phyloP scores from a whole-genome alignment of 148 eudicot species.

The Rhododendron henanense region DNA sequence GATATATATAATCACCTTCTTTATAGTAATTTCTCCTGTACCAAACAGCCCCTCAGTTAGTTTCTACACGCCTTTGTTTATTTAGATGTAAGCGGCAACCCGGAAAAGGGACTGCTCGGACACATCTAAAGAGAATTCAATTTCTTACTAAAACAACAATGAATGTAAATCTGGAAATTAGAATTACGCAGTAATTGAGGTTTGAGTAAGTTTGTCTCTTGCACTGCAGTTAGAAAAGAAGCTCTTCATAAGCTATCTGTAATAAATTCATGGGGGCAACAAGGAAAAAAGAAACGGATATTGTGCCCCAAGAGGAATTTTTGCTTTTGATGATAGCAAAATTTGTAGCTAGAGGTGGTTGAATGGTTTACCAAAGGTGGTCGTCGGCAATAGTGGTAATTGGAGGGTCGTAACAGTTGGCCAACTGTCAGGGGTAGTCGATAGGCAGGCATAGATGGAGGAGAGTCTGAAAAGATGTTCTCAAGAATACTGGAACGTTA shows the following conservation, averaged over 20 bases:
- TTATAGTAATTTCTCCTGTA: slow-evolving; percentile 83
- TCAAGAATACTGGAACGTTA: no score
- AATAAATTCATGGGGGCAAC: background rate
- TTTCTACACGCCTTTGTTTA: background rate
- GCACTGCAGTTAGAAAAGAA: background rate
- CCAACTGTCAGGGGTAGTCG: no score
- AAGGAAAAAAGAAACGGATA: background rate
- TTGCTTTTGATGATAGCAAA: background rate
- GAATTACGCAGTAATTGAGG: background rate
- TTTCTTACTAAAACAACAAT: background rate
- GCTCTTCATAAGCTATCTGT: background rate
- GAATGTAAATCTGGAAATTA: background rate
- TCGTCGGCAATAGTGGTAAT: no score
- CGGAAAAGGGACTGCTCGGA: background rate
- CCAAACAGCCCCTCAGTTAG: slow-evolving; percentile 11
- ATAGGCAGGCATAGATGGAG: no score
- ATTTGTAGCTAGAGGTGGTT: no score
- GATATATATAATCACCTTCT: slow-evolving; percentile 72
- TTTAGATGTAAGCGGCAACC: background rate
- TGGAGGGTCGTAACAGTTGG: no score
- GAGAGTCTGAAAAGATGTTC: no score
- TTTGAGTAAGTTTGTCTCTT: background rate
- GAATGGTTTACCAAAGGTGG: no score
- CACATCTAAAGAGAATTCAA: background rate
- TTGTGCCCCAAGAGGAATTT: background rate